Conservation (phyloP, 139 green algal species). For the Chlorokybus atmophyticus region DNA sequence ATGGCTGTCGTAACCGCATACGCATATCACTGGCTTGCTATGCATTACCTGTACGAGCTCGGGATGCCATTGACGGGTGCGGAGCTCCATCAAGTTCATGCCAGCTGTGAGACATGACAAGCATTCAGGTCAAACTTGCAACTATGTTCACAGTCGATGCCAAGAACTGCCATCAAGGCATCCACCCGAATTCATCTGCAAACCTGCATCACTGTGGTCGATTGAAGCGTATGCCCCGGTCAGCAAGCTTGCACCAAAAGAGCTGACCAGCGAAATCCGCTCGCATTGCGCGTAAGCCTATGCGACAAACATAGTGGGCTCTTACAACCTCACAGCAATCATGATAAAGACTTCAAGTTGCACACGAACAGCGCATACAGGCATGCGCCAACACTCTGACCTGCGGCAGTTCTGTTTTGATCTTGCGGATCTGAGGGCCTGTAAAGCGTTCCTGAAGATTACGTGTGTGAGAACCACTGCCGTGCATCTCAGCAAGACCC, state of each 20-base stretch:
- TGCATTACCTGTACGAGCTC: constrained; percentile 15
- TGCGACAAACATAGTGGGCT: no score
- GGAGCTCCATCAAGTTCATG: constrained; percentile 30
- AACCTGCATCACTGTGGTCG: constrained; percentile 16
- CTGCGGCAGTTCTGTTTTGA: constrained; percentile 1
- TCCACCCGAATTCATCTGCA: no score
- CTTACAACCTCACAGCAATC: no score
- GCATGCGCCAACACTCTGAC: no score
- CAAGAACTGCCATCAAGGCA: no score
- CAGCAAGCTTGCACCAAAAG: constrained; percentile 18
- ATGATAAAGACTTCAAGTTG: no score
- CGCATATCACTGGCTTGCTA: no score
- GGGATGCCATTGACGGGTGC: not conserved
- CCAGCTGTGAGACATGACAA: no score
- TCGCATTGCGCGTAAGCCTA: not conserved
- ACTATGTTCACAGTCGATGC: no score
- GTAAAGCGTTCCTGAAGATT: constrained; percentile 24
- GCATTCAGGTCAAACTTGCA: no score
- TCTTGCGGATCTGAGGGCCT: constrained; percentile 20
- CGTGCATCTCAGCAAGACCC: not conserved
- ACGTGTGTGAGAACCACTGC: not conserved
- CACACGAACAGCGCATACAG: no score
- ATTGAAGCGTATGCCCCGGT: constrained; percentile 24
- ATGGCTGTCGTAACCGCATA: no score
- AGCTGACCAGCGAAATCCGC: constrained; percentile 8